Base-by-base conservation (phyloP, 2,329 filamentous ascomycete species). In the Colletotrichum sp. region DNA sequence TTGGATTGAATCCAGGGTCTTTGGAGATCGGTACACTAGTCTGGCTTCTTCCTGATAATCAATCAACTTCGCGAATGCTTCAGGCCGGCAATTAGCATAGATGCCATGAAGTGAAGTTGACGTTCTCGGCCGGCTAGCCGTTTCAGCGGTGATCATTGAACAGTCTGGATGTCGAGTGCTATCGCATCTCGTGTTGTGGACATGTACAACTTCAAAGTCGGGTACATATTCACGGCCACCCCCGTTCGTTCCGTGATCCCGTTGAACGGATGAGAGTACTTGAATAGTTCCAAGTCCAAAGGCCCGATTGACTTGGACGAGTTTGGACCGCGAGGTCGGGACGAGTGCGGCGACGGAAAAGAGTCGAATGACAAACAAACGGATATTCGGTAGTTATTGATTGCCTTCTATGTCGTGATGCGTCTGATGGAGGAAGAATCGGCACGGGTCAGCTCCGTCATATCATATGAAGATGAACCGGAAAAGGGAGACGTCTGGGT, bases 151-250 rank as follows among this genome's bases (percentile, higher is more conserved):
- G 0, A 21, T 21, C 0, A 52, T 12, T 52, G n/a, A 52, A 52
- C 3, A 0, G 2, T 52, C n/a, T 52, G 0, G 1, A 3, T 1
- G 0, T 21, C 0, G 10, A 21, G n/a, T 52, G 0, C n/a, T 0
- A 13, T 52, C 4, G 1, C n/a, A 52, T 2, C 43, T 13, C 10
- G 43, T 21, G n/a, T 13, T 52, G n/a, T 52, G n/a, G 3, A 21
- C 43, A 52, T 52, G 43, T 52, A 4, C 10, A 52, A 52, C 43
- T 52, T 7, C 43, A 52, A 6, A 43, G 18, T 52, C n/a, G n/a
- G 43, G n/a, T 52, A 52, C 43, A 52, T 52, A 7, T 52, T 24
- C 6, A 1, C 43, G 43, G 39, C 39, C 39, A 52, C 6, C 43
- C 43, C 43, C 43, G 43, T 52, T 52, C 12, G 43, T 52, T 52